A percentile compares a stretch with the other conserved stretches of the same genome.
Evolutionary conservation across 83 land plant species (phyloP).

Genomic region (Thuja plicata): DNA sequence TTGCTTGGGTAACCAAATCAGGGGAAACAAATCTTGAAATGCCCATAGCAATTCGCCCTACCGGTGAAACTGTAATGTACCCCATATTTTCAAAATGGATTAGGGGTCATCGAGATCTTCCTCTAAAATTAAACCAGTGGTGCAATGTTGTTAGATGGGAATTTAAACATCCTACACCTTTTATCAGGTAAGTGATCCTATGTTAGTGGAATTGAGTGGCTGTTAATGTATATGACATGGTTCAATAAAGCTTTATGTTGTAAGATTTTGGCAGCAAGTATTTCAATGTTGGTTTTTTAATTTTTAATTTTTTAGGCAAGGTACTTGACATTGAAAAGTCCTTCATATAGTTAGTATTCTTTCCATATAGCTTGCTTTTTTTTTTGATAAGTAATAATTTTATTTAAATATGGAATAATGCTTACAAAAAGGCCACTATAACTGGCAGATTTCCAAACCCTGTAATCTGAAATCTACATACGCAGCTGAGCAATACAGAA

Average conservation of each 20-base stretch:
- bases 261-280: neutral
- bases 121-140: slow-evolving; percentile 96
- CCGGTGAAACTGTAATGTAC: slow-evolving; percentile 99
- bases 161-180: slow-evolving; percentile 98
- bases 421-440: too few relatives aligned
- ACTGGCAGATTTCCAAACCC: too few relatives aligned
- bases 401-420: too few relatives aligned
- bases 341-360: neutral
- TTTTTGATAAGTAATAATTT: too few relatives aligned
- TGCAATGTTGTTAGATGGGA: slow-evolving; percentile 99
- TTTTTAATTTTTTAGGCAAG: too few relatives aligned
- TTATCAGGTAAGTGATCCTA: slow-evolving; percentile 67
- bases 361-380: too few relatives aligned
- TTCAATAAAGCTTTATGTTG: neutral
- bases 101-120: slow-evolving; percentile 97
- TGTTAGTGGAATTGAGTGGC: neutral
- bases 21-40: slow-evolving; percentile 84
- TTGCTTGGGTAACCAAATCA: slow-evolving; percentile 99
- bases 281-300: neutral
- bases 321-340: neutral
- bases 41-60: slow-evolving; percentile 97
- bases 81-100: slow-evolving; percentile 97
- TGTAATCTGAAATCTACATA: too few relatives aligned
- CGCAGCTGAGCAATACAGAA: too few relatives aligned
- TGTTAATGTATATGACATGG: neutral